Base-by-base conservation (phyloP, 2,329 filamentous ascomycete species). In the Apiospora pterosperma region DNA sequence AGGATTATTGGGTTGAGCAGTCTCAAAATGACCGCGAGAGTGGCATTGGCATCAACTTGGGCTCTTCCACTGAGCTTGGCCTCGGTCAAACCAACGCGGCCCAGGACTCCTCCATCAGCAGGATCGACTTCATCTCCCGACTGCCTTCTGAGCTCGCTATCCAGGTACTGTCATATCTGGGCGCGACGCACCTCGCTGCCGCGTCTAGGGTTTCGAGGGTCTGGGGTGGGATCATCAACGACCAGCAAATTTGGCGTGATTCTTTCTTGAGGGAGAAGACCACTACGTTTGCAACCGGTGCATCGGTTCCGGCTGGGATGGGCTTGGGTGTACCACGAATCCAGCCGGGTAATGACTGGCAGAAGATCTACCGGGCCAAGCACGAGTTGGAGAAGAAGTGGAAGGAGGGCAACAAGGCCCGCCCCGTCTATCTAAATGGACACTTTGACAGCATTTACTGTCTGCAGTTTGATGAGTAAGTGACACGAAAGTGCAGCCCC, bases 361-460 rank as follows among this genome's bases (percentile, higher is more conserved):
- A 91, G 78, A 86, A 88, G 69, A 92, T 97, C 75, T 97, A 94
- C 76, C 84, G 88, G 70, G 90, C 92, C 55, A 90, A 92, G 70
- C 86, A 89, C 66, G 85, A 91, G 67, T 84, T 99, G 67, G 90
- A 93, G 70, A 82, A 84, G 69, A 88, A 92, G 67, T 99, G 96
- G 96, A 89, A 87, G 71, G 82, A 89, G 61, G 91, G 92, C 64
- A 89, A 90, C 69, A 66, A 70, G 44, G 92, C 93, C 10, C 90
- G 88, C 58, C 90, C 93, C 0, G 88, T 97, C 64, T 98, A 97
- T 76, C 85, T 99, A 25, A 93, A 96, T 72, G 96, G 96, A 2
- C 96, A 99, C 76, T 89, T 90, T 31, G 96, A 99, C 76, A 97
- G 93, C 69, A 96, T 99, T 64, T 99, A 99, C 80, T 99, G 96